Conservation (phyloP, 176 grass and related monocot species). For the Cocos nucifera region DNA sequence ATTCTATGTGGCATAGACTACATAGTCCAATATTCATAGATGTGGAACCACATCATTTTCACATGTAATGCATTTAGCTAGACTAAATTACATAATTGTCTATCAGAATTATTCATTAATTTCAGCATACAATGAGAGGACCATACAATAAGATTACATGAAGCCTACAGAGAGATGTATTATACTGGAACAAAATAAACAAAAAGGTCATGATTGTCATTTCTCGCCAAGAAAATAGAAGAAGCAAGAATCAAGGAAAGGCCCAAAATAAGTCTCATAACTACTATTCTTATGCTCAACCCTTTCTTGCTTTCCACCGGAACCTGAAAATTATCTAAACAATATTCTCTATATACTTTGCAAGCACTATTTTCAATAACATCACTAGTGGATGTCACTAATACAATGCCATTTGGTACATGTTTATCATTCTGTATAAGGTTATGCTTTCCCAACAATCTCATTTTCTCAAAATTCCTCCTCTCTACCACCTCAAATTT, state of each 20-base stretch:
- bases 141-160: too few relatives aligned
- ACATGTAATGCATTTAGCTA: too few relatives aligned
- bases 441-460: constrained; percentile 3
- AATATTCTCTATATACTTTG: constrained; percentile 17
- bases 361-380: constrained; percentile 16
- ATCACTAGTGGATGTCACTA: constrained; percentile 30
- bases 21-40: too few relatives aligned
- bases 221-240: constrained; percentile 23
- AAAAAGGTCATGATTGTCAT: constrained; percentile 27
- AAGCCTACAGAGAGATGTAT: not conserved
- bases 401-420: constrained; percentile 24
- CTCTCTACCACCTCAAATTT: constrained; percentile 28
- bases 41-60: too few relatives aligned
- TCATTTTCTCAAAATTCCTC: constrained; percentile 17
- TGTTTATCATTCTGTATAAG: constrained; percentile 2
- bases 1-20: too few relatives aligned
- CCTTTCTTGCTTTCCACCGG: constrained; percentile 10
- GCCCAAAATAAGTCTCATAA: constrained; percentile 27
- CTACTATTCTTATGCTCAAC: constrained; percentile 7
- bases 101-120: too few relatives aligned
- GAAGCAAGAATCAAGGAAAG: constrained; percentile 27
- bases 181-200: constrained; percentile 57
- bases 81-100: too few relatives aligned
- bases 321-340: constrained; percentile 9
- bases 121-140: too few relatives aligned